Base-by-base conservation (phyloP, 202 grass and related monocot species). In the Dendrocalamus latiflorus region DNA sequence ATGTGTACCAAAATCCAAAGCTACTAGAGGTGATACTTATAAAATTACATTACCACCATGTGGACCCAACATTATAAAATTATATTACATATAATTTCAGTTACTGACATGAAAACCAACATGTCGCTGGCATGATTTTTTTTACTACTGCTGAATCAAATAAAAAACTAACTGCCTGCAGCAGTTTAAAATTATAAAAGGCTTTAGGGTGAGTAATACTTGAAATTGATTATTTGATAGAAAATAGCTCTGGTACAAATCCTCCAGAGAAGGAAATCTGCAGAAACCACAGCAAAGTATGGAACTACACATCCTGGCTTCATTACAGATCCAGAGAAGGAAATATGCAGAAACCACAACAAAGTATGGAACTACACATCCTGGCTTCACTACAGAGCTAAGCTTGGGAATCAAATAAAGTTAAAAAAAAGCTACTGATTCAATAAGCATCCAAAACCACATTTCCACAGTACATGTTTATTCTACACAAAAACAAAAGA, bases 381-480 rank as follows among this genome's bases (percentile, higher is more conserved):
- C 55, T 71, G 39, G 4, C 44, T 65, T 68, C 13, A 81, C 37
- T 74, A 74, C 51, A 75, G 49, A 45, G 65, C 37, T n/a, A 60
- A 88, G 67, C 57, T 59, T 78, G 10, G 69, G 26, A 72, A 79
- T 70, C 22, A 84, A 55, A 57, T 76, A 89, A 11, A 79, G 36
- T n/a, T n/a, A n/a, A n/a, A 54, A 56, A 65, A 48, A 64, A 36
- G 38, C n/a, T 64, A 59, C 14, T 55, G 36, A 54, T 70, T 57
- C 1, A 55, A 57, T 76, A 89, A 11, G 9, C 64, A 89, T 85
- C 18, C 22, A 64, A 53, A 70, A 51, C 50, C n/a, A 81, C 38
- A 47, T 77, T 70, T 83, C 21, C 42, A 83, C 21, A 74, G 11
- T 42, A 68, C 3, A 76, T n/a, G 18, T 6, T 67, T 58, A 83